A percentile compares a stretch with the other conserved stretches of the same genome.
These are phyloP conservation scores for Mucor saturninus DNA, from an alignment of 371 early-diverging fungal species.

Conservation along the genomic window DNA sequence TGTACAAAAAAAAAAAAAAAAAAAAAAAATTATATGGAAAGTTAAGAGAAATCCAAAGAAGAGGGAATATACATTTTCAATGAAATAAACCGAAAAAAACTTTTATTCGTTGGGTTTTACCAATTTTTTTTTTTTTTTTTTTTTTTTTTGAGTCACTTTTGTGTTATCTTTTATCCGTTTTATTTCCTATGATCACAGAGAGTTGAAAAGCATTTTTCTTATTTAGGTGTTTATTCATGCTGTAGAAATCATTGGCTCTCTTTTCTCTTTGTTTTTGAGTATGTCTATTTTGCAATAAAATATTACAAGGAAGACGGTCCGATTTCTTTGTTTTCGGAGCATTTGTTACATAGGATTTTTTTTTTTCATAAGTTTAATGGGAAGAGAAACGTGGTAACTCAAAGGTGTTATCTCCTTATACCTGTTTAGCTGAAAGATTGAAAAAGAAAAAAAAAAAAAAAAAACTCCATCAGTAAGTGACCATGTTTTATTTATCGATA, in stretches of 20 bases:
- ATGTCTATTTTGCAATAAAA: too few species aligned
- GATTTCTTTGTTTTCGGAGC: too few species aligned
- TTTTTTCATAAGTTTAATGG: too few species aligned
- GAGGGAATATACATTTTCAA: neutral
- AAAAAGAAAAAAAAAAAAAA: neutral
- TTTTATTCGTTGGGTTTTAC: slow-evolving; percentile 30
- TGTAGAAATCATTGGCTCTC: too few species aligned
- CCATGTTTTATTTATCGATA: neutral
- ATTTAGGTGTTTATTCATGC: too few species aligned
- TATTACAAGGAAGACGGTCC: too few species aligned
- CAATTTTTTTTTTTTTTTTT: neutral
- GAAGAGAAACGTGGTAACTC: too few species aligned
- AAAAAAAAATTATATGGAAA: neutral
- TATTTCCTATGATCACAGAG: too few species aligned
- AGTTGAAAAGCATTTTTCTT: too few species aligned
- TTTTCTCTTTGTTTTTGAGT: too few species aligned
- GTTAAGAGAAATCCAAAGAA: neutral
- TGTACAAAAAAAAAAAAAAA: slow-evolving; percentile 10
- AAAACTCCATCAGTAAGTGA: neutral
- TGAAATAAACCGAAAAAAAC: slow-evolving; percentile 23
- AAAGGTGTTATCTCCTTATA: too few species aligned
- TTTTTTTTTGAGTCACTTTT: slow-evolving; percentile 11
- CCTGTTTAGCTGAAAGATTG: neutral
- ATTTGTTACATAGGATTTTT: too few species aligned
- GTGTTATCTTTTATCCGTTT: neutral